Evolutionary conservation across 768 basidiomycete genomes (phyloP).

Genomic region (Boletus pseudo-olivaceus): DNA sequence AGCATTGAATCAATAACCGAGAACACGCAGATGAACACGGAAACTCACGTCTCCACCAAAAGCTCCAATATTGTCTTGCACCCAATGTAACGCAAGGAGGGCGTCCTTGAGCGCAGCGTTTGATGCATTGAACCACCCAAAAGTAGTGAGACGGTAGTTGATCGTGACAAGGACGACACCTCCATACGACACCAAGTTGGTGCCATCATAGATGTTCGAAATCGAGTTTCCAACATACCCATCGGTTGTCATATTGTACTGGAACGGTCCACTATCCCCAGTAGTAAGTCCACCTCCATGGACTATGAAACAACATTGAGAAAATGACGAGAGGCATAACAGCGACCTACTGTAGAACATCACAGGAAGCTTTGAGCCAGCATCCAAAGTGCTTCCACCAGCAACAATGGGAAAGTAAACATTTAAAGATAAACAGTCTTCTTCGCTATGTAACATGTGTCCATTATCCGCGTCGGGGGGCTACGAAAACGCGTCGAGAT

Average conservation of each 20-base stretch:
- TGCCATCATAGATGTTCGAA: conserved; percentile 21
- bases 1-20: neutral
- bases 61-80: conserved; percentile 31
- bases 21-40: neutral
- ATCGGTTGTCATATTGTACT: conserved; percentile 17
- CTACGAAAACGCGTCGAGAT: neutral
- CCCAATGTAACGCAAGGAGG: conserved; percentile 34
- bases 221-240: conserved; percentile 19
- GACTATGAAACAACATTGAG: conserved; percentile 4
- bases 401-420: conserved; percentile 13
- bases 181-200: conserved; percentile 24
- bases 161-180: conserved; percentile 24
- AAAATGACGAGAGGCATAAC: neutral
- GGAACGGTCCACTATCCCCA: conserved; percentile 18
- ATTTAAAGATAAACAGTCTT: conserved; percentile 22
- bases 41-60: conserved; percentile 37
- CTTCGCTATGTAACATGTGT: conserved; percentile 1
- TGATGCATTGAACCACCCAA: conserved; percentile 26
- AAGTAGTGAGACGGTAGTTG: conserved; percentile 19
- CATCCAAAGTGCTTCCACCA: neutral
- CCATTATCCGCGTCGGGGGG: conserved; percentile 15
- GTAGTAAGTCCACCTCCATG: conserved; percentile 18
- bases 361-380: conserved; percentile 12
- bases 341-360: conserved; percentile 16
- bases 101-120: conserved; percentile 31